Conservation (phyloP, 768 basidiomycete genomes). For the Suillus cothurnatus region DNA sequence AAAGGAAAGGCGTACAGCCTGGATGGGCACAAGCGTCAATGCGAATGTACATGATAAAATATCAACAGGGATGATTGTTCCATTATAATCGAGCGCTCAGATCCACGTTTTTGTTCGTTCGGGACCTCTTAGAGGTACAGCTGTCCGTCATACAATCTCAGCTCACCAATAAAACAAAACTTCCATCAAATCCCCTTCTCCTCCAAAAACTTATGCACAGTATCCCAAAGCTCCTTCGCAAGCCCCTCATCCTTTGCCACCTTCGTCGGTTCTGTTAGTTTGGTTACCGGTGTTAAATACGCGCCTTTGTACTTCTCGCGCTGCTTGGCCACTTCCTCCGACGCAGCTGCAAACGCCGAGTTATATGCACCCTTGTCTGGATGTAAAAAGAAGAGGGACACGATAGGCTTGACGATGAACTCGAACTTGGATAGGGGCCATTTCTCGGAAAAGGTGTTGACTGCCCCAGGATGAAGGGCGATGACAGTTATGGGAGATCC, state of each 20-base stretch:
- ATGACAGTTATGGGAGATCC: conserved; percentile 31
- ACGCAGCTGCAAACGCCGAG: conserved; percentile 33
- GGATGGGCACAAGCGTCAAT: background rate
- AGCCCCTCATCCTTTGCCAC: conserved; percentile 24
- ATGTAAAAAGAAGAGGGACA: conserved; percentile 22
- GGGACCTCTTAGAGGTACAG: background rate
- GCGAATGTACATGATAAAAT: background rate
- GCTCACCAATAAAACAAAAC: background rate
- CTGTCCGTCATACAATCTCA: background rate
- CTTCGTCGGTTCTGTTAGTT: conserved; percentile 15
- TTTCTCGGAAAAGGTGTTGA: conserved; percentile 23
- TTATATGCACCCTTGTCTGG: conserved; percentile 29
- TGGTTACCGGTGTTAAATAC: conserved; percentile 31
- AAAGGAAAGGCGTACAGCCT: too few species aligned
- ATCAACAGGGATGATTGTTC: background rate
- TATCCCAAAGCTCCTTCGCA: conserved; percentile 30
- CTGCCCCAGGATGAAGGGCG: conserved; percentile 32
- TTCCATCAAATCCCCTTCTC: conserved; percentile 21
- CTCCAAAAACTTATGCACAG: conserved; percentile 28
- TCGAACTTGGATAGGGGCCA: conserved; percentile 3
- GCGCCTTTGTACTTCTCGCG: conserved; percentile 29
- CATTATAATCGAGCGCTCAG: too few species aligned
- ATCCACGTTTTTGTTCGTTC: too few species aligned
- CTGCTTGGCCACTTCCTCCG: conserved; percentile 21
- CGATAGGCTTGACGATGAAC: conserved; percentile 22